Evolutionary conservation across 2,329 filamentous ascomycete genomes (phyloP), one percentile per base, ranked within the genome.

Genomic region (Thelonectria rubi): DNA sequence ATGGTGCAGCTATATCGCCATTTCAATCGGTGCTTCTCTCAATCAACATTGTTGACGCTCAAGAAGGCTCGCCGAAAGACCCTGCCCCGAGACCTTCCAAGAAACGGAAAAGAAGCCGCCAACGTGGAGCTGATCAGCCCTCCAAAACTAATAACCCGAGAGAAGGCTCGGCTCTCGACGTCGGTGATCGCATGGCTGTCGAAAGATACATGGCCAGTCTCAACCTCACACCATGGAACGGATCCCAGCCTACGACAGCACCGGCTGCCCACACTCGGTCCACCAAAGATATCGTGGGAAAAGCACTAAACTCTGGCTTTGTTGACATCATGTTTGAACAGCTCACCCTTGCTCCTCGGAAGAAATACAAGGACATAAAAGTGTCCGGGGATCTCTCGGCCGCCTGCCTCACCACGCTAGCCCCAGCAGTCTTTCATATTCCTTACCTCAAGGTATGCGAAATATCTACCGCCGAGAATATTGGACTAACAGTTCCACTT

Each of bases 361-460:
- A 64, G 46, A 68, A 56, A 26, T 66, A 65, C 10, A 67, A 62
- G 39, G 69, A 67, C 1, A 60, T 76, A 6, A 62, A 56, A 46
- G 54, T 72, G 1, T 17, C 58, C 6, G 57, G 66, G 2, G 59
- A 58, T n/a, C 66, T 46, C 11, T 43, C 62, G 15, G 43, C 65
- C 3, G 62, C 64, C 12, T 69, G 73, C 8, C 65, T 80, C 10
- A 63, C 64, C 2, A 59, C 57, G 3, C 47, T 79, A 6, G 70
- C 71, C 4, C 78, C 78, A 0, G 75, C 75, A 15, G 75, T 79
- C 15, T 79, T 80, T 26, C 65, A 78, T 51, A 66, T 75, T 24
- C 65, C 69, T 15, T 78, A 78, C 66, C 67, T 79, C 12, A 72
- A 73, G 65, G 78, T 78, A 68, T 37, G 58, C 18, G 2, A 12